Conservation (phyloP, 805 yeast genomes). For the Hanseniaspora pseudoguilliermondii region DNA sequence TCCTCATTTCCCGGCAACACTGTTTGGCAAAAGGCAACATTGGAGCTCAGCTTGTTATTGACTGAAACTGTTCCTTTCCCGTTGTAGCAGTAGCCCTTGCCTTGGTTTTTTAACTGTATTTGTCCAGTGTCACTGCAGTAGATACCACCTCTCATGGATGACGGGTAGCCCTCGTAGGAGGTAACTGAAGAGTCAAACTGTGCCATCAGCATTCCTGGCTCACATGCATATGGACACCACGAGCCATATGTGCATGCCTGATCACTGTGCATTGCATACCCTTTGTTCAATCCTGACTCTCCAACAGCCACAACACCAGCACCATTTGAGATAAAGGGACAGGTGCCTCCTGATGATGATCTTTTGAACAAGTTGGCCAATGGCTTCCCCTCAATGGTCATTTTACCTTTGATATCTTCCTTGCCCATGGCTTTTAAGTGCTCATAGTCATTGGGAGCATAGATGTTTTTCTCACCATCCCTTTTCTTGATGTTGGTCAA, state of each 20-base stretch:
- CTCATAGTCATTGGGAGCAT: constrained; percentile 2
- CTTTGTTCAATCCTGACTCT: constrained; percentile 45
- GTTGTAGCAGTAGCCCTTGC: constrained; percentile 53
- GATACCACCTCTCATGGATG: constrained; percentile 72
- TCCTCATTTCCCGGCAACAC: constrained; percentile 91
- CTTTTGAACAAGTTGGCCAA: constrained; percentile 22
- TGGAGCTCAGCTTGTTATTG: constrained; percentile 39
- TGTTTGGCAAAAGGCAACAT: constrained; percentile 82
- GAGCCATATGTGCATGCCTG: constrained; percentile 60
- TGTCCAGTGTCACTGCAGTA: constrained; percentile 62
- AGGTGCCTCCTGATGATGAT: constrained; percentile 29
- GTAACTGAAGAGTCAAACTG: constrained; percentile 79
- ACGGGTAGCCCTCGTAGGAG: constrained; percentile 54
- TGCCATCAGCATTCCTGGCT: constrained; percentile 73
- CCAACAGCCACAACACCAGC: constrained; percentile 62
- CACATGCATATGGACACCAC: constrained; percentile 86
- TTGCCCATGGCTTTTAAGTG: constrained; percentile 15
- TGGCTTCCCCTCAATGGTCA: constrained; percentile 22
- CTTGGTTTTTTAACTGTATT: constrained; percentile 46
- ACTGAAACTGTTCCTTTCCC: constrained; percentile 67
- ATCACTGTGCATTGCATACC: constrained; percentile 80
- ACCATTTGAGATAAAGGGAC: constrained; percentile 53
- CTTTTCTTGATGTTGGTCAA: constrained; percentile 13
- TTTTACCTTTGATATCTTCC: constrained; percentile 17
- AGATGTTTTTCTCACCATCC: background rate